A percentile compares a stretch with the other conserved stretches of the same genome.
Evolutionary conservation across 805 yeast species (phyloP).

Genomic region (Candida piceae): DNA sequence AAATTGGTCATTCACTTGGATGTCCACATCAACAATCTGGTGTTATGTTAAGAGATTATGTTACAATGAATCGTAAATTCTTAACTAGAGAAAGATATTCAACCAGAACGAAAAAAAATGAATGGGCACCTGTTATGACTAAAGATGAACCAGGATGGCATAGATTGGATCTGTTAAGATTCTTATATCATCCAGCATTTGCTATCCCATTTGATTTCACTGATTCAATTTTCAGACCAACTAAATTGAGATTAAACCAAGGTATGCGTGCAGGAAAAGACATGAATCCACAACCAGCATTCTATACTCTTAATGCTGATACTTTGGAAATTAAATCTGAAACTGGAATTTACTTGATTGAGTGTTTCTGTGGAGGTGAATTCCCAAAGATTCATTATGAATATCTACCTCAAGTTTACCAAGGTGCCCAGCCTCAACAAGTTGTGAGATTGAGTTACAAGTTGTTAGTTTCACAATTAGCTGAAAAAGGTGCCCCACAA

Average conservation of each 20-base stretch:
- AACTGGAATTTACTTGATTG: conserved; percentile 73
- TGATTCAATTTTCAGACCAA: conserved; percentile 37
- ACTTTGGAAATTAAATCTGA: conserved; percentile 43
- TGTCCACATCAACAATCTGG: conserved; percentile 91
- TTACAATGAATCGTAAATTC: conserved; percentile 75
- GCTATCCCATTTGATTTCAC: conserved; percentile 57
- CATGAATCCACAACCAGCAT: conserved; percentile 37
- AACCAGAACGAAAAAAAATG: conserved; percentile 43
- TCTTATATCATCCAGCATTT: conserved; percentile 77
- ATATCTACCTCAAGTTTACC: conserved; percentile 48
- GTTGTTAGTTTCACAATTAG: conserved; percentile 36
- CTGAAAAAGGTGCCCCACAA: conserved; percentile 24
- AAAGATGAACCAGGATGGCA: conserved; percentile 84
- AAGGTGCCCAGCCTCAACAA: conserved; percentile 58
- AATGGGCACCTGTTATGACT: conserved; percentile 46
- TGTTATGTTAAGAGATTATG: conserved; percentile 84
- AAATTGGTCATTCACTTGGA: conserved; percentile 86
- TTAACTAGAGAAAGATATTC: conserved; percentile 63
- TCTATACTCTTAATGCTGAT: conserved; percentile 43
- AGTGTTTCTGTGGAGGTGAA: conserved; percentile 63
- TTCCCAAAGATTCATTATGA: conserved; percentile 55
- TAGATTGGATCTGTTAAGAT: conserved; percentile 71
- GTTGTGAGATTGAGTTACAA: conserved; percentile 45
- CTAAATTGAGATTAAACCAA: conserved; percentile 20
- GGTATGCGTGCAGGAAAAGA: conserved; percentile 30